These are phyloP conservation scores for Penicillium oxalicum DNA, from an alignment of 2,329 filamentous ascomycete genomes.

Conservation along the genomic window DNA sequence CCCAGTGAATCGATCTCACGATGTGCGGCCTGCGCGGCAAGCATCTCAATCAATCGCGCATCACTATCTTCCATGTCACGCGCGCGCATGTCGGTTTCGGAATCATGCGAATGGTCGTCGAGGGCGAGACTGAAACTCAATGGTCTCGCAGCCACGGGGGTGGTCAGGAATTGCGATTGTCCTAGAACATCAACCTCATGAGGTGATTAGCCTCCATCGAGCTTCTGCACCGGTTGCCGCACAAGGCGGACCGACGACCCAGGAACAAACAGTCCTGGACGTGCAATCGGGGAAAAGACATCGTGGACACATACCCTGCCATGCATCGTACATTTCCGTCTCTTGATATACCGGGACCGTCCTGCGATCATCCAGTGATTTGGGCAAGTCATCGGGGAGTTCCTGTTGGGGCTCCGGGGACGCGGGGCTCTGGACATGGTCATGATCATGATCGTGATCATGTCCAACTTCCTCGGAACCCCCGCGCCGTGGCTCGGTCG, in stretches of 20 bases:
- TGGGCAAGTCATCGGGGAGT: conserved; percentile 81
- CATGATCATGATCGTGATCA: conserved; percentile 9
- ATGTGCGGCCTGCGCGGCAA: conserved; percentile 86
- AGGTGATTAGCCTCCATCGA: conserved; percentile 4
- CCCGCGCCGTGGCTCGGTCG: conserved; percentile 27
- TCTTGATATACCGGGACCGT: conserved; percentile 65
- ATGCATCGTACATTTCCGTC: conserved; percentile 97
- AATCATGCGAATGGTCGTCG: conserved; percentile 69
- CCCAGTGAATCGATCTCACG: conserved; percentile 62
- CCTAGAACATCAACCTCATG: conserved; percentile 47
- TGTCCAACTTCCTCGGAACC: conserved; percentile 21
- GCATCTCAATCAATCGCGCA: conserved; percentile 85
- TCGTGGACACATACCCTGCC: conserved; percentile 65
- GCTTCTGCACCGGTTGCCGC: too few relatives aligned
- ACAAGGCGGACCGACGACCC: neutral
- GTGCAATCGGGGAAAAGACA: neutral
- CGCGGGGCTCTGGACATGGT: conserved; percentile 19
- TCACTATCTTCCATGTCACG: conserved; percentile 66
- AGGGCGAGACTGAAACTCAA: conserved; percentile 80
- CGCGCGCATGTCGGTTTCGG: conserved; percentile 41
- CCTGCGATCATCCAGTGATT: conserved; percentile 81
- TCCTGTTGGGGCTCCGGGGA: conserved; percentile 24
- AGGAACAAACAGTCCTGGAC: neutral
- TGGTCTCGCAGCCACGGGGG: conserved; percentile 75
- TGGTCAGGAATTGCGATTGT: conserved; percentile 90